These are phyloP conservation scores for Kurtzmaniella quercitrusa DNA, from an alignment of 1,139 yeast species.

Conservation along the genomic window DNA sequence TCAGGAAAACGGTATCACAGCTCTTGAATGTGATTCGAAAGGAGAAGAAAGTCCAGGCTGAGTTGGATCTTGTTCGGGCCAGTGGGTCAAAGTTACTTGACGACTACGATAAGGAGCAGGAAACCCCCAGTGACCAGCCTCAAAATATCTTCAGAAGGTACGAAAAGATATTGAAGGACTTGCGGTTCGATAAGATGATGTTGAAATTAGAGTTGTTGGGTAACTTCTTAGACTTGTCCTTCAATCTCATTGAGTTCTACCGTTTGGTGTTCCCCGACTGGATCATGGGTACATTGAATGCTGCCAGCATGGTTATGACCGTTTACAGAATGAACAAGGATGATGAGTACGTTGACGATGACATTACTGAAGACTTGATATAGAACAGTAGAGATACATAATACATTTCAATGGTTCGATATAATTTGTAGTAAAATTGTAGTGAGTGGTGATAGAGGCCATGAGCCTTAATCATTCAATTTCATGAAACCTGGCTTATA, in stretches of 20 bases:
- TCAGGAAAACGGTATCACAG: constrained; percentile 41
- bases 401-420: too few relatives aligned
- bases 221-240: constrained; percentile 38
- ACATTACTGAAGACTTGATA: constrained; percentile 41
- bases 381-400: constrained; percentile 8
- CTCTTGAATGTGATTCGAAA: constrained; percentile 37
- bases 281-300: constrained; percentile 40
- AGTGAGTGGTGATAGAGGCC: too few relatives aligned
- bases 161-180: constrained; percentile 39
- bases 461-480: too few relatives aligned
- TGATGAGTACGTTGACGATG: constrained; percentile 46
- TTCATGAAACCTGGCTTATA: too few relatives aligned
- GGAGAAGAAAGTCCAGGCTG: constrained; percentile 36
- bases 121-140: background rate
- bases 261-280: constrained; percentile 38
- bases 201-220: constrained; percentile 40
- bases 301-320: constrained; percentile 47
- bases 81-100: constrained; percentile 20
- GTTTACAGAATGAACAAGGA: constrained; percentile 50
- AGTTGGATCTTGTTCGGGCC: constrained; percentile 29
- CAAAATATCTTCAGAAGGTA: constrained; percentile 27
- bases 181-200: constrained; percentile 44
- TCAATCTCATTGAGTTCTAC: constrained; percentile 39
- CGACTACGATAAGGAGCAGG: constrained; percentile 17
- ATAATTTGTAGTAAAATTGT: too few relatives aligned